phyloP scores from a whole-genome alignment of 2,329 filamentous ascomycete species.

The Dendryphion nanum region DNA sequence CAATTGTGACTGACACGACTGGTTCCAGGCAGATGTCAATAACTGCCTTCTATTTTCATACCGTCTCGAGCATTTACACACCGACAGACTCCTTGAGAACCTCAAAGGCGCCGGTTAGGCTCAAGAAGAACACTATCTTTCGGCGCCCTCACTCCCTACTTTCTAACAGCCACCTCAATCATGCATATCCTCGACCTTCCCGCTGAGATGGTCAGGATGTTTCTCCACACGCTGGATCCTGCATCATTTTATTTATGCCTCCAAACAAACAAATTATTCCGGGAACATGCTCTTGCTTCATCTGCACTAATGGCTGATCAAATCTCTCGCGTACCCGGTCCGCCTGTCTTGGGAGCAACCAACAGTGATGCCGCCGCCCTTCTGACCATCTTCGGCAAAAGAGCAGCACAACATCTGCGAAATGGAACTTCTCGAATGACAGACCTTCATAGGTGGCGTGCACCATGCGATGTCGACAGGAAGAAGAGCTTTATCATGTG shows the following conservation, averaged over 20 bases:
- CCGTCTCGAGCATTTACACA: no score
- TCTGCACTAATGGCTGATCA: conserved; percentile 13
- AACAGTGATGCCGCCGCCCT: neutral
- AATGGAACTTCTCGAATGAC: conserved; percentile 6
- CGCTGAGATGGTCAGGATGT: conserved; percentile 16
- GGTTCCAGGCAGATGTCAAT: no score
- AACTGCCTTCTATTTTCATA: no score
- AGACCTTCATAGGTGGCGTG: conserved; percentile 8
- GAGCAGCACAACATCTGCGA: conserved; percentile 8
- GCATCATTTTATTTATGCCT: conserved; percentile 18
- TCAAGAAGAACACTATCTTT: no score
- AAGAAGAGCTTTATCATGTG: conserved; percentile 7
- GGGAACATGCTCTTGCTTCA: conserved; percentile 15
- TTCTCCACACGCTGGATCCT: conserved; percentile 20
- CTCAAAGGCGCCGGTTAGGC: no score
- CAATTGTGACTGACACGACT: no score
- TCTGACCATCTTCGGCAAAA: conserved; percentile 5
- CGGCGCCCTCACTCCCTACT: no score
- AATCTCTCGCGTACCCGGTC: conserved; percentile 11
- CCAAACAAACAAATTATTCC: conserved; percentile 15
- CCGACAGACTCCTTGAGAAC: no score
- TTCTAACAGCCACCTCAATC: no score
- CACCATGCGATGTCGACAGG: conserved; percentile 4
- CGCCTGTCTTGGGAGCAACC: neutral
- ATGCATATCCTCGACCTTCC: no score